Evolutionary conservation across 768 basidiomycete species (phyloP).

Genomic region (Suillus americanus): DNA sequence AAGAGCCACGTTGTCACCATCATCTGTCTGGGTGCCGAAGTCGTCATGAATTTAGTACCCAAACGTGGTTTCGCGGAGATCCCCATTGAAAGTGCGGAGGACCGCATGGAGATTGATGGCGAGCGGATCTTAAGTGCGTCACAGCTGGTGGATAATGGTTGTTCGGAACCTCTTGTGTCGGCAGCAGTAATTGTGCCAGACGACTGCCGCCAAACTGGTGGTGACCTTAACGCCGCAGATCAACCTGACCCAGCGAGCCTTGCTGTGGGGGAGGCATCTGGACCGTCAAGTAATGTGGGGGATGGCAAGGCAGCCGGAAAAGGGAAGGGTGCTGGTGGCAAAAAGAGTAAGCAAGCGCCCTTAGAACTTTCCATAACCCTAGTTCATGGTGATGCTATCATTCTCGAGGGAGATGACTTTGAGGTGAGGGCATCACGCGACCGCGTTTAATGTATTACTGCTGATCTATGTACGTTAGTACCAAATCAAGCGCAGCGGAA

Average conservation of each 20-base stretch:
- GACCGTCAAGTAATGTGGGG: not conserved
- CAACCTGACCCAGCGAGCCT: not conserved
- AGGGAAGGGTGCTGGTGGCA: slow-evolving; percentile 16
- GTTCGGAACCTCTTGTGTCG: not conserved
- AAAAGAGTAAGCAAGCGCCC: slow-evolving; percentile 16
- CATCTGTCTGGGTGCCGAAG: slow-evolving; percentile 27
- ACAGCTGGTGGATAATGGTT: not conserved
- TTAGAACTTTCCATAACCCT: slow-evolving; percentile 32
- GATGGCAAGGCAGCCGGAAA: slow-evolving; percentile 6
- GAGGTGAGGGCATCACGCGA: slow-evolving; percentile 32
- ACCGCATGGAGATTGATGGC: slow-evolving; percentile 15
- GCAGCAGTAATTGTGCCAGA: not conserved
- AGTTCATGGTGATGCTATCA: slow-evolving; percentile 39
- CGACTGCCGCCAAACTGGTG: not conserved
- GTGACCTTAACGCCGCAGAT: not conserved
- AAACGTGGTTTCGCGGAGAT: slow-evolving; percentile 23
- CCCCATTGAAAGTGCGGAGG: not conserved
- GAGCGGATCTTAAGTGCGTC: slow-evolving; percentile 8
- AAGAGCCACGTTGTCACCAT: slow-evolving; percentile 19
- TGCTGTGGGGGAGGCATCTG: not conserved
- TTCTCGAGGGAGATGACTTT: slow-evolving; percentile 39
- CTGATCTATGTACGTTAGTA: slow-evolving; percentile 18
- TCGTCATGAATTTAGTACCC: slow-evolving; percentile 22
- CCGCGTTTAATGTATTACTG: not conserved
- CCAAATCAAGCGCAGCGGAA: slow-evolving; percentile 29